Evolutionary conservation across 768 basidiomycete species (phyloP).

Genomic region (Pulveroboletus sp.): DNA sequence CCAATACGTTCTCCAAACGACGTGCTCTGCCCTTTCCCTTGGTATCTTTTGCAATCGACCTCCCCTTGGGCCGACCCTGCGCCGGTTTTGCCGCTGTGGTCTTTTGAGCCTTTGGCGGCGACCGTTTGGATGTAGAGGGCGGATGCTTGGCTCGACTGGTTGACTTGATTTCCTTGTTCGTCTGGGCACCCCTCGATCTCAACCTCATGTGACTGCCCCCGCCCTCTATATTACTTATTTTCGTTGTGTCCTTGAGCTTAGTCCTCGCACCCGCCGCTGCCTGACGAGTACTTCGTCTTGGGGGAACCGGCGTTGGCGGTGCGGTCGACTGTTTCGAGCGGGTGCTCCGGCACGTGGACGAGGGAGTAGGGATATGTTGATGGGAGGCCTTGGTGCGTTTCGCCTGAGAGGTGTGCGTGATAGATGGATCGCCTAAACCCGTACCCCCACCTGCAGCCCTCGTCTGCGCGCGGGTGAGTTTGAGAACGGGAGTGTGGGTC

Average conservation of each 20-base stretch:
- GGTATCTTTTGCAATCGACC: conserved; percentile 6
- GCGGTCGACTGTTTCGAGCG: conserved; percentile 9
- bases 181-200: conserved; percentile 14
- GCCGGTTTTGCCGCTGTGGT: conserved; percentile 3
- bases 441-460: conserved; percentile 2
- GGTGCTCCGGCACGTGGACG: conserved; percentile 12
- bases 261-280: conserved; percentile 19
- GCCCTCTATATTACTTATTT: conserved; percentile 8
- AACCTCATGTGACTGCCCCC: conserved; percentile 12
- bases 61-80: conserved; percentile 22
- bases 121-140: conserved; percentile 7
- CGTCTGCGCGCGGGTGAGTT: conserved; percentile 13
- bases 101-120: conserved; percentile 8
- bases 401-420: conserved; percentile 1
- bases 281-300: conserved; percentile 25
- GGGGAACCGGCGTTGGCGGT: conserved; percentile 16
- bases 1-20: conserved; percentile 22
- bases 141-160: conserved; percentile 10
- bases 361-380: conserved; percentile 25
- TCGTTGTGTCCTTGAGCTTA: conserved; percentile 1
- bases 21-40: conserved; percentile 27
- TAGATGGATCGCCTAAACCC: background rate
- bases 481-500: background rate
- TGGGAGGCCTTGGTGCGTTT: conserved; percentile 17
- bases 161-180: conserved; percentile 1